These are phyloP conservation scores for Aspergillus baeticus DNA, from an alignment of 495 filamentous ascomycete genomes.

Conservation along the genomic window DNA sequence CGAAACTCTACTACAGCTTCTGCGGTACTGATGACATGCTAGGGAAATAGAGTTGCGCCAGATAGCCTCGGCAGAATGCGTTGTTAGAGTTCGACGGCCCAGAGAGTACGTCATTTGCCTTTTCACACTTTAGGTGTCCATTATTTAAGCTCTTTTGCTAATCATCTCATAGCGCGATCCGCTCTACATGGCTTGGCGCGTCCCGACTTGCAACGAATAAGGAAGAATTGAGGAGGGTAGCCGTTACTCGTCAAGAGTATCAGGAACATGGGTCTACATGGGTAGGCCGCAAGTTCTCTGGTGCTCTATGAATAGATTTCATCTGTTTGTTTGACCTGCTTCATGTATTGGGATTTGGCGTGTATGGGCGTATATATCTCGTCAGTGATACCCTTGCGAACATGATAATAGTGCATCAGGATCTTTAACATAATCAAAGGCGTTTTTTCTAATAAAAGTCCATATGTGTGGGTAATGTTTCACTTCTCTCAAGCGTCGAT, in stretches of 20 bases:
- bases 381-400: constrained; percentile 18
- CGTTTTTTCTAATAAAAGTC: too few species aligned
- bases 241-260: constrained; percentile 85
- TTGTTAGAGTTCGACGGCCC: constrained; percentile 69
- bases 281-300: constrained; percentile 71
- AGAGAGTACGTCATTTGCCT: constrained; percentile 50
- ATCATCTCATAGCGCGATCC: constrained; percentile 57
- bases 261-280: constrained; percentile 80
- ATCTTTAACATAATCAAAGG: too few species aligned
- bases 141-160: background rate
- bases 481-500: too few species aligned
- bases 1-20: background rate
- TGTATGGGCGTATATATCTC: background rate
- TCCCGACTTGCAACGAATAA: constrained; percentile 69
- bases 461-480: too few species aligned
- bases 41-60: constrained; percentile 71
- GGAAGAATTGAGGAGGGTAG: constrained; percentile 56
- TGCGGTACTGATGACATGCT: constrained; percentile 11
- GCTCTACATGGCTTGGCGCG: constrained; percentile 81
- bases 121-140: too few species aligned
- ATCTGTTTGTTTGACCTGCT: background rate
- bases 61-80: constrained; percentile 72
- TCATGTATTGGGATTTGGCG: constrained; percentile 1
- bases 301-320: constrained; percentile 24
- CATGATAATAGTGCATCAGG: background rate